A percentile compares a stretch with the other conserved stretches of the same genome.
phyloP scores from a whole-genome alignment of 306 rosid genomes.

The Neltuma alba region DNA sequence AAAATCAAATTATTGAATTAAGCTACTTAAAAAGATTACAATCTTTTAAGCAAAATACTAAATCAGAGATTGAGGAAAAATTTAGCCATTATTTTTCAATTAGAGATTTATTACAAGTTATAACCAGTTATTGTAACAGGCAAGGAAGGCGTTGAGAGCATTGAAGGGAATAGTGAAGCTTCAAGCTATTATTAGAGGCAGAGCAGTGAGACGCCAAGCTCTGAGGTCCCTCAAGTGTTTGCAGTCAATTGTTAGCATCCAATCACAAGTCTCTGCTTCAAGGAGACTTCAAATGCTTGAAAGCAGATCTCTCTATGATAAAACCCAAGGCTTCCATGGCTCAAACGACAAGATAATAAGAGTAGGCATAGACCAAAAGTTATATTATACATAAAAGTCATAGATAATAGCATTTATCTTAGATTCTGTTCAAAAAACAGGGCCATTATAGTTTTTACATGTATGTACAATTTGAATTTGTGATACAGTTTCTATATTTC shows the following conservation, averaged over 20 bases:
- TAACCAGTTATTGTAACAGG: slow-evolving; percentile 47
- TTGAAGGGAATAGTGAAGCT: slow-evolving; percentile 94
- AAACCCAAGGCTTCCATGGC: slow-evolving; percentile 32
- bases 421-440: no score
- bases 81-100: background rate
- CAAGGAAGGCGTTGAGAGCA: slow-evolving; percentile 88
- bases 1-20: no score
- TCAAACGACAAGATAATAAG: slow-evolving; percentile 63
- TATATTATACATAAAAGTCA: background rate
- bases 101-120: background rate
- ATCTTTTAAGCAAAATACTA: no score
- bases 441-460: background rate
- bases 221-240: slow-evolving; percentile 76
- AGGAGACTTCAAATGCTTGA: slow-evolving; percentile 63
- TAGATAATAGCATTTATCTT: background rate
- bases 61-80: no score
- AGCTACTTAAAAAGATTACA: no score
- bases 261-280: slow-evolving; percentile 63
- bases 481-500: slow-evolving; percentile 17
- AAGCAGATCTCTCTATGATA: slow-evolving; percentile 43
- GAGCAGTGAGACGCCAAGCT: slow-evolving; percentile 94
- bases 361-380: slow-evolving; percentile 42
- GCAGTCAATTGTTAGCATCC: slow-evolving; percentile 87
- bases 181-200: slow-evolving; percentile 90
- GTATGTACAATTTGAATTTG: background rate